These are phyloP conservation scores for Wickerhamomyces canadensis DNA, from an alignment of 805 yeast genomes.

Conservation along the genomic window DNA sequence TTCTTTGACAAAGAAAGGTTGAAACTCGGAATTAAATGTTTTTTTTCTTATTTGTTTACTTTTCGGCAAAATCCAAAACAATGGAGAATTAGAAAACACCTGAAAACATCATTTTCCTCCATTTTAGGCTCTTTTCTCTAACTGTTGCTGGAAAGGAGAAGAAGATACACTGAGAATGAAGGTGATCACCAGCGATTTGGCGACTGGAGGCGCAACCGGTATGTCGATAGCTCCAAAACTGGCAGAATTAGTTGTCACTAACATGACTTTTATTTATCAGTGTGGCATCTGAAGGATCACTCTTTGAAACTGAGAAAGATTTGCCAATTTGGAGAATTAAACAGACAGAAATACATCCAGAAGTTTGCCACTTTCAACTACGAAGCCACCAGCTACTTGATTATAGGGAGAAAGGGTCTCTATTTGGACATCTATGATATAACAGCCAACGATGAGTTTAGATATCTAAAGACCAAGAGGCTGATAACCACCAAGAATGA, in stretches of 20 bases:
- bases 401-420: constrained; percentile 16
- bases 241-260: too few species aligned
- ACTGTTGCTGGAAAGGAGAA: too few species aligned
- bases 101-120: too few species aligned
- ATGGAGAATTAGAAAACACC: constrained; percentile 1
- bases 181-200: not conserved
- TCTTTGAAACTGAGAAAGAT: constrained; percentile 5
- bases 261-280: constrained; percentile 1
- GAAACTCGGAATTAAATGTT: not conserved
- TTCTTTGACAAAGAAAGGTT: too few species aligned
- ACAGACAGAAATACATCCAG: constrained; percentile 12
- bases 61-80: constrained; percentile 1
- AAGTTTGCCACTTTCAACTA: constrained; percentile 8
- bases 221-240: not conserved
- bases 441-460: constrained; percentile 3
- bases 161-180: too few species aligned
- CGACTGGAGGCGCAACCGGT: constrained; percentile 4
- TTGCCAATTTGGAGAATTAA: constrained; percentile 6
- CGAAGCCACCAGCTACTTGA: constrained; percentile 3
- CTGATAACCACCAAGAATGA: constrained; percentile 15
- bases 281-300: constrained; percentile 8
- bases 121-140: too few species aligned
- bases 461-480: constrained; percentile 10
- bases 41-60: constrained; percentile 1
- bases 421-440: constrained; percentile 12